Percentiles rank a stretch among this genome's conserved stretches.
phyloP scores from a whole-genome alignment of 495 filamentous ascomycete genomes.

The Penicillium roqueforti region DNA sequence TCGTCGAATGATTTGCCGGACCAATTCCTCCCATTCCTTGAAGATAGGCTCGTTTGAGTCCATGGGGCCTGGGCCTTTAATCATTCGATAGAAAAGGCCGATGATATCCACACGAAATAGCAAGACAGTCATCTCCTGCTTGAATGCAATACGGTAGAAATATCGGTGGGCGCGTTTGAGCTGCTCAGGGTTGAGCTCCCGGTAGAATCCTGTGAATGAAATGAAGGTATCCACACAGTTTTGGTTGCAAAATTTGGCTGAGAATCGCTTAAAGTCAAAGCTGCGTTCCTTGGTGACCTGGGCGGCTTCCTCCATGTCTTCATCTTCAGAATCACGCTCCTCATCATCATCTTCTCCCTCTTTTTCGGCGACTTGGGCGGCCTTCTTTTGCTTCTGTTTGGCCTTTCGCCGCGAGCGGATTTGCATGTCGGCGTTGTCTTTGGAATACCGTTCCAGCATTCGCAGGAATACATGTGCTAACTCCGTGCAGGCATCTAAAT shows the following conservation, averaged over 20 bases:
- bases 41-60: constrained; percentile 58
- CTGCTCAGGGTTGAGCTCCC: constrained; percentile 74
- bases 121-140: constrained; percentile 82
- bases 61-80: constrained; percentile 82
- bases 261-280: constrained; percentile 88
- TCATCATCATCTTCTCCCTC: constrained; percentile 43
- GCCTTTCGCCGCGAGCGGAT: constrained; percentile 72
- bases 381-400: constrained; percentile 64
- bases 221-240: constrained; percentile 87
- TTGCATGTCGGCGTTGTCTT: constrained; percentile 90
- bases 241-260: constrained; percentile 74
- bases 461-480: constrained; percentile 86
- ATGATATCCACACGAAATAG: constrained; percentile 90
- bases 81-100: constrained; percentile 80
- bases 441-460: constrained; percentile 89
- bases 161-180: constrained; percentile 92
- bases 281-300: constrained; percentile 73
- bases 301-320: constrained; percentile 67
- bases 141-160: constrained; percentile 92
- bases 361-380: constrained; percentile 23
- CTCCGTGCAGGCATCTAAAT: constrained; percentile 88
- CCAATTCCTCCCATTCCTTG: constrained; percentile 90
- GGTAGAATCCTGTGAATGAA: constrained; percentile 71
- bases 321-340: constrained; percentile 64
- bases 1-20: constrained; percentile 72